Percentiles rank a stretch among this genome's conserved stretches.
Evolutionary conservation across 306 rosid genomes (phyloP).

Genomic region (Cucurbita maxima): DNA sequence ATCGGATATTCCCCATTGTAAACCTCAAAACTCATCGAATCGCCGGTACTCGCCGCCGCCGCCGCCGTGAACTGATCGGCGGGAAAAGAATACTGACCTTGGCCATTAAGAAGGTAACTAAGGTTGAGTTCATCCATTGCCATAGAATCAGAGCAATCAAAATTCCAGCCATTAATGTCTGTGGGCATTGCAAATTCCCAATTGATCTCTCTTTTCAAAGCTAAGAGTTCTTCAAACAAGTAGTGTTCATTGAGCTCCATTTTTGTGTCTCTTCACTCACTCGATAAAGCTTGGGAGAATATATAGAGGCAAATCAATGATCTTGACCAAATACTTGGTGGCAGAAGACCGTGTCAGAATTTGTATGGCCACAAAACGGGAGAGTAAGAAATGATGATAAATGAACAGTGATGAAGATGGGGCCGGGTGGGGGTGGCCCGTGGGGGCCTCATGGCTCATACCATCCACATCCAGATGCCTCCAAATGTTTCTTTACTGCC

Average conservation of each 20-base stretch:
- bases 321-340: background rate
- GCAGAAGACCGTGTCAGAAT: background rate
- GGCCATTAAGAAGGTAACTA: conserved; percentile 13
- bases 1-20: conserved; percentile 15
- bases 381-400: too few relatives aligned
- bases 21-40: conserved; percentile 21
- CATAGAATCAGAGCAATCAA: conserved; percentile 23
- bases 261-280: background rate
- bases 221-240: conserved; percentile 37
- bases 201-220: conserved; percentile 22
- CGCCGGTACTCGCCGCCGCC: conserved; percentile 22
- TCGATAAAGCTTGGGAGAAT: background rate
- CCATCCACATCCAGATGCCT: too few relatives aligned
- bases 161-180: conserved; percentile 24
- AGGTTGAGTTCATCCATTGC: conserved; percentile 5
- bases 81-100: conserved; percentile 20
- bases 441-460: too few relatives aligned
- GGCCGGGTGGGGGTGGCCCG: too few relatives aligned
- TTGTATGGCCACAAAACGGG: background rate
- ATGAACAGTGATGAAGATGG: too few relatives aligned
- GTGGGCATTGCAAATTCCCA: conserved; percentile 17
- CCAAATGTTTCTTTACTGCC: too few relatives aligned
- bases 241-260: conserved; percentile 35
- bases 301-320: background rate
- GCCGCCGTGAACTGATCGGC: background rate